Base-by-base conservation (phyloP, 2,329 filamentous ascomycete genomes). In the Sarocladium oryzae region DNA sequence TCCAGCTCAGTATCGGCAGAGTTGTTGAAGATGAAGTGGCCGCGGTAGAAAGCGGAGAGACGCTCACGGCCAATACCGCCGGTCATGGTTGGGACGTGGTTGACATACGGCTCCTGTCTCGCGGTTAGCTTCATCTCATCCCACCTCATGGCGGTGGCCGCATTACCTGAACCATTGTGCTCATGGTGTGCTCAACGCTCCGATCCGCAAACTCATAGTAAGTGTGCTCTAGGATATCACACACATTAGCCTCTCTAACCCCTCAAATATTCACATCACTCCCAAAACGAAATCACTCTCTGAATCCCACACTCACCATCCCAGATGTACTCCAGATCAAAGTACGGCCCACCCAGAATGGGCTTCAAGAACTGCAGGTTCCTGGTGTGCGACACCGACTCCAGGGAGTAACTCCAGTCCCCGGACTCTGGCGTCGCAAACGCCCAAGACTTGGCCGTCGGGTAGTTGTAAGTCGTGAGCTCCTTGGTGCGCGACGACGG, bases 11-110 rank as follows among this genome's bases (percentile, higher is more conserved):
- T 82, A 56, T 89, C 86, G 0, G 71, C 72, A 0, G 87, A 80
- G 55, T 91, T 92, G 53, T 74, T 81, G 61, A 84, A 87, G 58
- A 91, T 84, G 67, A 92, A 91, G 60, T 89, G 80, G 55, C 88
- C 62, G 0, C 75, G 74, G 65, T 91, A 91, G 60, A 91, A 92
- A 4, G 72, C 67, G 1, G 83, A 81, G 8, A 91, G 69, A 1
- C 69, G 68, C 2, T 70, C 68, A 16, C 86, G 76, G 0, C 87
- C 87, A 30, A 89, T 76, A 1, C 87, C 88, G 2, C 87, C 87
- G 0, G 82, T 84, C 55, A 82, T 62, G 0, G 85, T 89, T 0
- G 86, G 84, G 2, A 89, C 73, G 61, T 90, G 85, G 61, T 90
- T 90, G 1, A 91, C 86, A 59, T 90, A 89, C 2, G 86, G 87